phyloP scores from a whole-genome alignment of 176 grass and related monocot genomes.

The sorghum (Sorghum bicolor) region Sorghum_bicolor_NCBIv3 NC_012870.2:71180501-71181000 shows the following conservation, averaged over 20 bases:
- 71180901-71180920: slow-evolving; percentile 3
- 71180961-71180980: slow-evolving; percentile 6
- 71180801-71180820: slow-evolving; percentile 19
- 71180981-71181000: slow-evolving; percentile 16
- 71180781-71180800: slow-evolving; percentile 18
- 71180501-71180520: slow-evolving; percentile 13
- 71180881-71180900: slow-evolving; percentile 5
- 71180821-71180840: slow-evolving; percentile 19
- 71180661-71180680: slow-evolving; percentile 30
- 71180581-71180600: slow-evolving; percentile 81
- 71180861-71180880: slow-evolving; percentile 5
- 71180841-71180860: slow-evolving; percentile 24
- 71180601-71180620: slow-evolving; percentile 82
- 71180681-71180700: slow-evolving; percentile 41
- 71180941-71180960: neutral
- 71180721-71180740: slow-evolving; percentile 45
- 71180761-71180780: slow-evolving; percentile 4
- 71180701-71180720: slow-evolving; percentile 35
- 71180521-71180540: slow-evolving; percentile 62
- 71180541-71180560: slow-evolving; percentile 69
- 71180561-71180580: slow-evolving; percentile 59
- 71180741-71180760: slow-evolving; percentile 34
- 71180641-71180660: slow-evolving; percentile 20
- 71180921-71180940: neutral
- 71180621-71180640: slow-evolving; percentile 89